Base-by-base conservation (phyloP, 306 rosid genomes). In the Prunus padus region DNA sequence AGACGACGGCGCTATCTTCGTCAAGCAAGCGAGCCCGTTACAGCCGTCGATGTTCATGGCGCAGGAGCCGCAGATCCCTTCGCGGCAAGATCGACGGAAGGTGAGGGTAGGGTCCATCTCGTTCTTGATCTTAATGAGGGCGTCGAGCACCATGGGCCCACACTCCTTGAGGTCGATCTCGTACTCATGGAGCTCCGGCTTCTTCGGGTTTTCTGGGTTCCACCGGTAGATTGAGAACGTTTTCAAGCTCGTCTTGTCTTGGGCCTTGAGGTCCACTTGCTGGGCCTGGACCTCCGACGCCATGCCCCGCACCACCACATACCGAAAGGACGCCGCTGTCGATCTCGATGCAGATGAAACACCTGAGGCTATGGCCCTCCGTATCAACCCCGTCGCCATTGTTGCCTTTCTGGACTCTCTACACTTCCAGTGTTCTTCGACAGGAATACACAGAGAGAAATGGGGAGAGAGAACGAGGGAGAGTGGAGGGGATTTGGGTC, bases 31-130 rank as follows among this genome's bases (percentile, higher is more conserved):
- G 1, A 96, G 82, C 1, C 99, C 99, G 59, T 96, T 96, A 47
- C 96, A 96, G 5, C 99, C 99, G 80, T 96, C 98, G 79, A 95
- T 92, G 83, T 96, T 96, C 99, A 96, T 96, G 23, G 99, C 99
- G 61, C 99, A 96, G 5, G 99, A 96, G 0, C 98, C 99, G 5
- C 99, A 96, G 81, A 96, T 96, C 67, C 99, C 99, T 66, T 96
- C 99, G 11, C 99, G 88, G 75, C 99, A 96, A 2, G 97, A 90
- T 1, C 98, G 90, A 0, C 99, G 96, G 87, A 92, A 92, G 1
- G 98, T 96, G 3, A 96, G 84, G 13, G 78, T 10, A 0, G 97
- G 98, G 42, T 96, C 99, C 69, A 89, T 79, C 81, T 96, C 99
- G 86, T 90, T 96, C 84, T 96, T 90, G 75, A 96, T 96, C 79